Evolutionary conservation across 768 basidiomycete species (phyloP), one percentile per base, ranked within the genome.

Genomic region (Naganishia kalamii): DNA sequence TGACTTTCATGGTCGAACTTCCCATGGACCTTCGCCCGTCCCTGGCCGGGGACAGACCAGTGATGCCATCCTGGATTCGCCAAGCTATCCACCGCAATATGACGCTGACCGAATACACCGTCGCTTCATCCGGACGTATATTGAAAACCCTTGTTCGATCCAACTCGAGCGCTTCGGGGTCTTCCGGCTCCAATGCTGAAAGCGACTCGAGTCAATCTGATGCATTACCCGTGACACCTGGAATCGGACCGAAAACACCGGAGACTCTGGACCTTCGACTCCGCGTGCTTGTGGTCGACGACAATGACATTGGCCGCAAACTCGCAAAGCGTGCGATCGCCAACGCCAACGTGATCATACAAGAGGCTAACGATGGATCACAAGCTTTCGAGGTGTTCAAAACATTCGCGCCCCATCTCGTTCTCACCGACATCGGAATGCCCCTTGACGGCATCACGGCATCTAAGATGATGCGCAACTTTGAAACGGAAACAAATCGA

Each of bases 341-440:
- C 27, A 41, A 51, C 30, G 25, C 10, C 35, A 32, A 49, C 10
- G 43, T 71, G 23, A 21, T 51, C 23, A 33, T 49, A 25, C 27
- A 8, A 0, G 65, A 71, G 52, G 74, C 72, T 5, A 51, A 65
- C 11, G 67, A 72, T 33, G 72, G 72, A 0, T 11, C 48, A 19
- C 32, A 68, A 29, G 74, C 69, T 1, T 19, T 75, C 29, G 68
- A 72, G 13, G 13, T 54, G 0, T 75, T 69, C 57, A 57, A 23
- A 11, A 49, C 65, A 1, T 70, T 69, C 32, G 40, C 27, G 19
- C 74, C 74, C 1, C 63, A 73, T 50, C 41, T 75, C 35, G 70
- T 73, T 0, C 44, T 73, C 5, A 73, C 71, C 17, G 74, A 75
- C 62, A 65, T 75, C 5, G 71, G 70, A 8, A 75, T 75, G 74